These are phyloP conservation scores for Penicillium samsonianum DNA, from an alignment of 495 filamentous ascomycete genomes.

Conservation along the genomic window DNA sequence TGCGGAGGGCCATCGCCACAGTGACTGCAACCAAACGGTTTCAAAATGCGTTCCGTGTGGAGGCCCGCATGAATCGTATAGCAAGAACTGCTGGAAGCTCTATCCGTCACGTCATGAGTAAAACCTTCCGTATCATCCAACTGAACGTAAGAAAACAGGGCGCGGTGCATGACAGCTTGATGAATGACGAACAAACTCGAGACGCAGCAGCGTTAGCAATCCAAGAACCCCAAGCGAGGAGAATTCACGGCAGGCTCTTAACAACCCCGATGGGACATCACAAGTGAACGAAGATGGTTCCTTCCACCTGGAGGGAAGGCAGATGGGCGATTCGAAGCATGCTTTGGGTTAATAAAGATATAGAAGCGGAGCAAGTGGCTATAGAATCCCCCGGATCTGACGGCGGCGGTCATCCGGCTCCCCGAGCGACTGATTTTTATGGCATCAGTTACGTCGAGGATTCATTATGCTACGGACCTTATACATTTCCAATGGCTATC, in stretches of 20 bases:
- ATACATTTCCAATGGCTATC: too few species aligned
- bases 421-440: slow-evolving; percentile 13
- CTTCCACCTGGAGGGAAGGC: slow-evolving; percentile 13
- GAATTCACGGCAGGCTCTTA: slow-evolving; percentile 23
- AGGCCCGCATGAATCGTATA: slow-evolving; percentile 33
- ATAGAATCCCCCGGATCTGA: slow-evolving; percentile 32
- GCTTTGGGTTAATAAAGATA: slow-evolving; percentile 33
- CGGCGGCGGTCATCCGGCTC: slow-evolving; percentile 25
- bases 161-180: slow-evolving; percentile 28
- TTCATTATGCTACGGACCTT: too few species aligned
- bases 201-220: slow-evolving; percentile 26
- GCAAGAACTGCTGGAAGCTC: slow-evolving; percentile 33
- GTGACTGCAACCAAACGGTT: slow-evolving; percentile 21
- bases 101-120: slow-evolving; percentile 30
- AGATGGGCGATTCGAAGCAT: slow-evolving; percentile 34
- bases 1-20: slow-evolving; percentile 28
- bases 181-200: slow-evolving; percentile 29
- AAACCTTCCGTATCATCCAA: slow-evolving; percentile 29
- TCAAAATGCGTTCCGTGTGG: slow-evolving; percentile 29
- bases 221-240: slow-evolving; percentile 25
- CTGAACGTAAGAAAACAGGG: slow-evolving; percentile 35
- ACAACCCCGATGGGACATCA: slow-evolving; percentile 30
- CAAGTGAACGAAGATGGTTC: slow-evolving; percentile 35
- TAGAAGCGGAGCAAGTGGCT: slow-evolving; percentile 28
- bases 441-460: too few species aligned